Conservation (phyloP, 139 green algal genomes). For the Trebouxia sp. region DNA sequence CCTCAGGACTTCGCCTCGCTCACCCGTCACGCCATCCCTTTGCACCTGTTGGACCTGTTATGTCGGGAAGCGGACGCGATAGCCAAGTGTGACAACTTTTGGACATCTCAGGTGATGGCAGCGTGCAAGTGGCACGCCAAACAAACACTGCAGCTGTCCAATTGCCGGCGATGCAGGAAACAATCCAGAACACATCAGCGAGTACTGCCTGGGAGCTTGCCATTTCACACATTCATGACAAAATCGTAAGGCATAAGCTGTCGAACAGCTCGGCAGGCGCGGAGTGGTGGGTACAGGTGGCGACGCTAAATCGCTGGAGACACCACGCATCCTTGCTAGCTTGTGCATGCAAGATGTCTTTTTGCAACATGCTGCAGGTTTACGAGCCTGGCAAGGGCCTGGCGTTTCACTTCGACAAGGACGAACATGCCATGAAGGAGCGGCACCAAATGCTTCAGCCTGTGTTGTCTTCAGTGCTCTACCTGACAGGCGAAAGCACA, state of each 20-base stretch:
- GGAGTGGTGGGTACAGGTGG: slow-evolving; percentile 69
- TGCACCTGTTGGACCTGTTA: background rate
- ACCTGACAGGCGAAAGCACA: slow-evolving; percentile 43
- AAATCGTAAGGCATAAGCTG: background rate
- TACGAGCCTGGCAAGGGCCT: slow-evolving; percentile 66
- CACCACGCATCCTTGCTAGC: background rate
- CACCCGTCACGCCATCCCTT: background rate
- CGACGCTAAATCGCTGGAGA: background rate
- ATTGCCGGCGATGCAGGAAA: background rate
- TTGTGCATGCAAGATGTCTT: background rate
- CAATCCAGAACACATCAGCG: background rate
- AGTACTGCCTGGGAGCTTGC: background rate
- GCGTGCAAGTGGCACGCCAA: too few species aligned
- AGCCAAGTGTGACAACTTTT: slow-evolving; percentile 6
- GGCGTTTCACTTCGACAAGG: slow-evolving; percentile 79
- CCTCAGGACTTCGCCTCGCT: background rate
- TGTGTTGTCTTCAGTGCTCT: slow-evolving; percentile 62
- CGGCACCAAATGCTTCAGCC: slow-evolving; percentile 54
- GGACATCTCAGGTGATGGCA: background rate
- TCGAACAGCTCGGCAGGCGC: slow-evolving; percentile 41
- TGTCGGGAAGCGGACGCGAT: background rate
- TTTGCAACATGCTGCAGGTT: slow-evolving; percentile 33
- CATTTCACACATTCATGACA: background rate
- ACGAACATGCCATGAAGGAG: slow-evolving; percentile 56
- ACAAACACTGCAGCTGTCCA: background rate